A percentile compares a stretch with the other conserved stretches of the same genome.
Evolutionary conservation across 257 asterid species (phyloP).

Genomic region (Voacanga thouarsii): DNA sequence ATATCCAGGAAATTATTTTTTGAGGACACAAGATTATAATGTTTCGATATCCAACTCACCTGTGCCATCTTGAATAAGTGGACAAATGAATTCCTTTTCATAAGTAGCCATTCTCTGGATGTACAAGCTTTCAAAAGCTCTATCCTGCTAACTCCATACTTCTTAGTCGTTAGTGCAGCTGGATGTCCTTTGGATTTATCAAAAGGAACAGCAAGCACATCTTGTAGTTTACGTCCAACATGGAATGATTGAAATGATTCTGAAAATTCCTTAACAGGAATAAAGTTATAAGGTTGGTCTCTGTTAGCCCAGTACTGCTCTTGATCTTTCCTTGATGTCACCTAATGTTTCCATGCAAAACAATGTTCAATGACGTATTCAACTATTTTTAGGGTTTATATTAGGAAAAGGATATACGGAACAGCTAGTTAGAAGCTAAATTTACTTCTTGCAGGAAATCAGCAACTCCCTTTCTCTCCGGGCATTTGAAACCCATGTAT

Average conservation of each 20-base stretch:
- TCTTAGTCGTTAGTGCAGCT: constrained; percentile 52
- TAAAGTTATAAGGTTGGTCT: constrained; percentile 49
- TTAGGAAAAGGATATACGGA: background rate
- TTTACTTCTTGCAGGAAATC: constrained; percentile 87
- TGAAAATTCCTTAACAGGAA: constrained; percentile 55
- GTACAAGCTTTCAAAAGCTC: constrained; percentile 66
- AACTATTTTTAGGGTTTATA: background rate
- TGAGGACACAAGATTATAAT: background rate
- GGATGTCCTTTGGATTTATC: constrained; percentile 67
- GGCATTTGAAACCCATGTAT: constrained; percentile 70
- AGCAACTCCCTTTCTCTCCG: constrained; percentile 83
- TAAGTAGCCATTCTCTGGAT: constrained; percentile 65
- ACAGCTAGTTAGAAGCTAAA: background rate
- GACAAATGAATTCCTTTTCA: constrained; percentile 79
- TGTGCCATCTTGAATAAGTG: constrained; percentile 69
- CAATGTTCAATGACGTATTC: background rate
- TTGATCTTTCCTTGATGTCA: constrained; percentile 88
- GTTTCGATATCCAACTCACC: constrained; percentile 32
- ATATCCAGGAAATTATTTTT: background rate
- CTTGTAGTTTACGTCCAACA: constrained; percentile 61
- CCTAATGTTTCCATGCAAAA: constrained; percentile 34
- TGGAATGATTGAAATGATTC: constrained; percentile 77
- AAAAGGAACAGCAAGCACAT: constrained; percentile 66
- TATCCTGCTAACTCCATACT: constrained; percentile 63
- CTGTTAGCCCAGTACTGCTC: constrained; percentile 70